Evolutionary conservation across 75 land plant species (phyloP).

Genomic region (Picea sitchensis): DNA sequence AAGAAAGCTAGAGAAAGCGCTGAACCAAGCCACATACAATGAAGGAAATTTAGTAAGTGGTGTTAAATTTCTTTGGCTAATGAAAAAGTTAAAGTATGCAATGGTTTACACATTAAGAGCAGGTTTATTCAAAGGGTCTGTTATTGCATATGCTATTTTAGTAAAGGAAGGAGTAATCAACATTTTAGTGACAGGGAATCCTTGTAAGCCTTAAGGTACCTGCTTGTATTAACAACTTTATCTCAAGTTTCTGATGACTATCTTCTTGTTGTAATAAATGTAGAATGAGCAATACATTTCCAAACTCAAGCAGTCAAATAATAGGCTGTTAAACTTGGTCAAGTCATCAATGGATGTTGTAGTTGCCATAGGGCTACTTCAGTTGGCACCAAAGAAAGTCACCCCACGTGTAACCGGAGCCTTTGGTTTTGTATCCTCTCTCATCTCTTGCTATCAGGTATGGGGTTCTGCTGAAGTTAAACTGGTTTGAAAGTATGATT

Average conservation of each 20-base stretch:
- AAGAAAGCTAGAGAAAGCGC: slow-evolving; percentile 65
- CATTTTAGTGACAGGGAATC: background rate
- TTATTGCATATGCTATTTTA: background rate
- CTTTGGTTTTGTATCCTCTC: slow-evolving; percentile 73
- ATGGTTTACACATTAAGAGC: background rate
- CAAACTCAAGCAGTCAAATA: slow-evolving; percentile 60
- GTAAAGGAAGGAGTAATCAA: background rate
- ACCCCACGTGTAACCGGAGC: slow-evolving; percentile 91
- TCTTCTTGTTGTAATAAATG: slow-evolving; percentile 13
- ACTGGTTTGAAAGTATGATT: background rate
- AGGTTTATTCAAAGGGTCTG: background rate
- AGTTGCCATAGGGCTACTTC: slow-evolving; percentile 89
- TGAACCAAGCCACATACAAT: slow-evolving; percentile 20
- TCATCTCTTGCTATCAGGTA: slow-evolving; percentile 96
- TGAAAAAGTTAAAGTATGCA: slow-evolving; percentile 17
- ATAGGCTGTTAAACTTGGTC: slow-evolving; percentile 55
- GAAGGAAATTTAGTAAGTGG: slow-evolving; percentile 8
- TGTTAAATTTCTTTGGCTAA: slow-evolving; percentile 16
- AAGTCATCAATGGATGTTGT: slow-evolving; percentile 80
- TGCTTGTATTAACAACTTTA: background rate
- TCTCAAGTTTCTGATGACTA: slow-evolving; percentile 9
- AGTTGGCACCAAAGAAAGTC: slow-evolving; percentile 79
- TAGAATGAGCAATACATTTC: slow-evolving; percentile 68
- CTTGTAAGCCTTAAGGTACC: background rate
- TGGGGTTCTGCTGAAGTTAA: background rate